Conservation (phyloP, 306 rosid genomes). For the Dalbergia cultrata region DNA sequence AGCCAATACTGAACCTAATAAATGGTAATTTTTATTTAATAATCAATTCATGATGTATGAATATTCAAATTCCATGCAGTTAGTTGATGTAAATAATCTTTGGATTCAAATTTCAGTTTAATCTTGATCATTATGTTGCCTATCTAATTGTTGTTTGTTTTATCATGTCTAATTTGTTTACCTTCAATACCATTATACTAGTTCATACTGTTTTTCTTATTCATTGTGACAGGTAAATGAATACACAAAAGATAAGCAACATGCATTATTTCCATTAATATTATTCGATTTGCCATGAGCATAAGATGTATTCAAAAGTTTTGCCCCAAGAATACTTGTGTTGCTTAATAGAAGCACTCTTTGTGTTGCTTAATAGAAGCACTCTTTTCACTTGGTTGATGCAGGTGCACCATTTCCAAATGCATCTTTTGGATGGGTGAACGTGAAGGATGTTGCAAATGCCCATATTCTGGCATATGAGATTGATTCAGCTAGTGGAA, state of each 20-base stretch:
- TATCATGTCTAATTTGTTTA: not conserved
- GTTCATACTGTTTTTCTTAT: not conserved
- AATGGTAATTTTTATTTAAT: constrained; percentile 56
- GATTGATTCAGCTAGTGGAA: constrained; percentile 75
- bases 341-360: too few relatives aligned
- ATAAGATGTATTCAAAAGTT: not conserved
- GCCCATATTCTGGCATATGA: constrained; percentile 82
- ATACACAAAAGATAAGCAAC: not conserved
- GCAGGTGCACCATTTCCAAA: constrained; percentile 61
- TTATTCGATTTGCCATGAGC: not conserved
- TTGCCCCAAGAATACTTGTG: not conserved
- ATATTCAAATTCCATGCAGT: not conserved
- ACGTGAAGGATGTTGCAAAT: constrained; percentile 78
- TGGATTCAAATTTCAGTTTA: not conserved
- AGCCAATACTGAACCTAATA: constrained; percentile 57
- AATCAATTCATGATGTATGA: not conserved
- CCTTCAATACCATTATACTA: too few relatives aligned
- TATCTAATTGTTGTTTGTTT: not conserved
- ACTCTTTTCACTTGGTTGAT: constrained; percentile 29
- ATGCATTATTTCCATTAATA: not conserved
- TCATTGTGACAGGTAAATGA: not conserved
- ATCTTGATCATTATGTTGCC: not conserved
- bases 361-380: too few relatives aligned
- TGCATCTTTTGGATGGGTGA: constrained; percentile 61
- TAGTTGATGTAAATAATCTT: not conserved